Evolutionary conservation across 371 early-diverging fungal species (phyloP).

Genomic region (Dinochytrium kinnereticum): DNA sequence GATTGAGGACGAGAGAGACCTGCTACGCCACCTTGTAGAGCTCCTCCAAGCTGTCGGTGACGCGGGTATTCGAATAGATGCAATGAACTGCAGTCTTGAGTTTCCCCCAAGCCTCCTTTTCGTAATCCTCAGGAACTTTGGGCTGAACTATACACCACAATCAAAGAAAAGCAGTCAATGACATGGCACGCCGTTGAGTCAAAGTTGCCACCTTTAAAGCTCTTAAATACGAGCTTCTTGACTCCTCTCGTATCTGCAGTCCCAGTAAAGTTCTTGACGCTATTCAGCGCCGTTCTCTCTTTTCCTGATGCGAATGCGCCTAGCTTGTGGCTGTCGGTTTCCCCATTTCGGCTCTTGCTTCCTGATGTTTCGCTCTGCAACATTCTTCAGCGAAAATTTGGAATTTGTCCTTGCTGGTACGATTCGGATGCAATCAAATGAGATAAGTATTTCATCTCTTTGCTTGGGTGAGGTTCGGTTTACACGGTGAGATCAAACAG

Average conservation of each 20-base stretch:
- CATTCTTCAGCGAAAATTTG: no score
- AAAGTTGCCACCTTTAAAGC: constrained; percentile 75
- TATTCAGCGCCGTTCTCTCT: background rate
- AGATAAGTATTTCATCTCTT: no score
- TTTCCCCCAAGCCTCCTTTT: constrained; percentile 66
- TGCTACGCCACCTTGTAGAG: constrained; percentile 71
- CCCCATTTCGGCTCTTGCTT: background rate
- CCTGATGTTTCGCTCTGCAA: background rate
- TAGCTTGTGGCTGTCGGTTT: background rate
- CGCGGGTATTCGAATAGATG: constrained; percentile 68
- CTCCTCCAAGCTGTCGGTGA: constrained; percentile 77
- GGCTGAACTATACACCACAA: constrained; percentile 51
- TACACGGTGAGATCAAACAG: no score
- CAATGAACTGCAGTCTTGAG: constrained; percentile 74
- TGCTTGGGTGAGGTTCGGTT: no score
- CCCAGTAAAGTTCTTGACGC: background rate
- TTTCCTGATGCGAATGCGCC: background rate
- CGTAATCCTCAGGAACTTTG: constrained; percentile 73
- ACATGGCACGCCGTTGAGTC: no score
- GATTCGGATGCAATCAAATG: no score
- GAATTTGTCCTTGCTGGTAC: no score
- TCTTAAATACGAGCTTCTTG: constrained; percentile 67
- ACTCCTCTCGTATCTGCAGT: background rate
- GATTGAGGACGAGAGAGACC: no score
- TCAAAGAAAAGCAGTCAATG: background rate